Base-by-base conservation (phyloP, 2,329 filamentous ascomycete species). In the Pyricularia grisea region DNA sequence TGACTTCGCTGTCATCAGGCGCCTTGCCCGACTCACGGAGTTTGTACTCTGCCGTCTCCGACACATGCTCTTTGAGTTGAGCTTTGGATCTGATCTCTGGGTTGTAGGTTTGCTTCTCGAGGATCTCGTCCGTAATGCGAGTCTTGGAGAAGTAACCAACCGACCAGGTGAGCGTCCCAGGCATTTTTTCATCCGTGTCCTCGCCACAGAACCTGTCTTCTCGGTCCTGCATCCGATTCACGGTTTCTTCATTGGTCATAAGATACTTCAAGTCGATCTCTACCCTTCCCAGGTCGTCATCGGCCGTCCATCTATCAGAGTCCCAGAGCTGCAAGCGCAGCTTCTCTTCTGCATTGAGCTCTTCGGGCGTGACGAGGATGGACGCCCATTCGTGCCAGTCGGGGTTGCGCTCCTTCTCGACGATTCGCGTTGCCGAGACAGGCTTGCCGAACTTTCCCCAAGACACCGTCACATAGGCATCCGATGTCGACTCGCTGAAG, bases 391-490 rank as follows among this genome's bases (percentile, higher is more conserved):
- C 91, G 42, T 91, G 83, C 90, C 90, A 93, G 65, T 80, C 81
- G 0, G 91, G 91, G 33, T 90, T 81, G 81, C 91, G 89, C 65
- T 92, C 88, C 0, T 83, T 82, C 58, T 83, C 77, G 27, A 92
- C 82, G 61, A 93, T 84, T 66, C 90, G 84, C 0, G 90, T 92
- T 68, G 83, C 89, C 75, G 80, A 89, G 70, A 90, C 81, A 66
- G 87, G 87, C 73, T 90, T 91, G 68, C 90, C 90, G 75, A 92
- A 92, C 75, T 93, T 93, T 27, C 89, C 90, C 90, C 90, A 93
- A 1, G 87, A 89, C 9, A 92, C 87, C 1, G 88, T 88, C 20
- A 92, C 85, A 72, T 93, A 93, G 0, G 88, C 83, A 76, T 93
- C 91, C 11, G 89, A 87, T 6, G 87, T 86, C 10, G 88, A 89